Evolutionary conservation across 225 moss, liverwort and hornwort genomes (phyloP), one percentile per base, ranked within the genome.

Genomic region (Bryoerythrophyllum caledonicum): DNA sequence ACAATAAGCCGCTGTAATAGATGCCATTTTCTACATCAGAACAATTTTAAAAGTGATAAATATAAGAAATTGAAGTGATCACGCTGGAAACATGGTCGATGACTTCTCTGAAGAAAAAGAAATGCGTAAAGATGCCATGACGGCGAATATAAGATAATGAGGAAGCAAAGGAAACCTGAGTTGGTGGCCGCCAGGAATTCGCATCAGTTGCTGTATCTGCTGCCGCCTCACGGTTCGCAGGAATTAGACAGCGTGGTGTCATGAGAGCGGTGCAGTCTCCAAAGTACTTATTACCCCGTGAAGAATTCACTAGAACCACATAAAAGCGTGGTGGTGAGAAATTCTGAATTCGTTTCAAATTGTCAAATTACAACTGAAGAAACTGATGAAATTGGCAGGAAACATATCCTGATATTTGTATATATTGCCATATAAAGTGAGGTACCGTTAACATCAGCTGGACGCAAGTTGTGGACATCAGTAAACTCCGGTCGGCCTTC

Each of bases 401-500:
- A 54, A 19, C 37, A 32, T 8, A 67, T 41, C 58, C 25, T 73
- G 41, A 58, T 63, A 28, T 28, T 64, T 25, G 34, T 63, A 37
- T 28, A 17, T 19, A 52, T 43, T 54, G 56, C 20, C 19, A 79
- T 62, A 24, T 34, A 48, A 35, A 34, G 61, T 69, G 74, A 79
- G 21, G 74, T 79, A 94, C 95, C 93, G 54, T 95, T 93, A 28
- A 74, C 67, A 60, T 95, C 95, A 71, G 95, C 82, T 65, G 95
- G 93, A 70, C 95, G 92, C 82, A 95, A 83, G 82, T 95, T 95
- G 77, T 95, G 95, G 17, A 95, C 86, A 87, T 95, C 95, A 27
- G 90, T 86, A 72, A 95, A 95, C 74, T 90, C 95, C 71, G 93
- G 90, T 68, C 71, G 82, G 34, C 83, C 84, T 76, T 87, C 85